Evolutionary conservation across 2,329 filamentous ascomycete genomes (phyloP), one percentile per base, ranked within the genome.

Genomic region (Chrysosporium keratinophilum): DNA sequence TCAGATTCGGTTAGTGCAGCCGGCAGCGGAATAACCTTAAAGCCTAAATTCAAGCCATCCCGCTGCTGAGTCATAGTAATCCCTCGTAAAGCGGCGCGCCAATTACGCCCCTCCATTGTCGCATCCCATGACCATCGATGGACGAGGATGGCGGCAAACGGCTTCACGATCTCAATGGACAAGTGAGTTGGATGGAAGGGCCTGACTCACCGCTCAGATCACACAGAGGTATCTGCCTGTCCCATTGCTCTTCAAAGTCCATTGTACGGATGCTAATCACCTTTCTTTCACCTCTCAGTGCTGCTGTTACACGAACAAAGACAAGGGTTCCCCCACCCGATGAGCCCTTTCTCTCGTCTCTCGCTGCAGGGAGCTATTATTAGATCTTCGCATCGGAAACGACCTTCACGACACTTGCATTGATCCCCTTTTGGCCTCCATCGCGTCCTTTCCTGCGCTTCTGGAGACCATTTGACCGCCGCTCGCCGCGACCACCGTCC

Each of bases 311-410:
- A 50, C 42, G 3, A 10, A 20, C 20, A 37, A 34, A 33, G 23
- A 7, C 37, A 1, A 43, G 39, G 48, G 17, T 50, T 28, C 23
- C 39, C 48, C 48, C 23, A 7, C 23, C 23, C 23, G 23, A 28
- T 28, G 23, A 28, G 14, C 20, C 48, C 11, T 33, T 34, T 4
- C 9, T 9, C 35, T 23, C 19, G 15, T 10, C 12, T 15, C 9
- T 42, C 20, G 10, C 39, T 49, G 46, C 34, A 9, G 12, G 7
- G 7, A 43, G 37, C 48, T 50, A 50, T 50, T 43, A 42, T 50
- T 50, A 50, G 48, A 50, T 31, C 33, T 15, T 35, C 42, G 48
- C 35, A 39, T 34, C 37, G 48, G 48, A 20, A 50, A 43, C 46
- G 39, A 41, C 46, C 46, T 49, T 49, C 46, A 40, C 10, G 11